phyloP scores from a whole-genome alignment of 305 asterid genomes.

The Rubia tinctorum region DNA sequence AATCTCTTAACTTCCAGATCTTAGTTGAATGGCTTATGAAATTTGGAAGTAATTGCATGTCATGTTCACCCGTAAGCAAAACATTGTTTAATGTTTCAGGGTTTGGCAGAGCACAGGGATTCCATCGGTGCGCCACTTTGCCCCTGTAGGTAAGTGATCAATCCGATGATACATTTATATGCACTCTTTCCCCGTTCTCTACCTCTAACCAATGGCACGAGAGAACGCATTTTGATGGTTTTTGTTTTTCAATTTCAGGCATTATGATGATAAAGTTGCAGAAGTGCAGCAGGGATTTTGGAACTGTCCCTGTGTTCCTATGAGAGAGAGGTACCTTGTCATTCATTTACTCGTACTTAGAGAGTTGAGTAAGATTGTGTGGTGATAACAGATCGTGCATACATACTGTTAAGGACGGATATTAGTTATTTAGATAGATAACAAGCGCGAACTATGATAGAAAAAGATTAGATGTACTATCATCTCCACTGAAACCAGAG shows the following conservation, averaged over 20 bases:
- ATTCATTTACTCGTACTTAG: constrained; percentile 1
- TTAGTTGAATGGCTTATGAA: neutral
- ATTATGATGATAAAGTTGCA: constrained; percentile 76
- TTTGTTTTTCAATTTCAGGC: constrained; percentile 29
- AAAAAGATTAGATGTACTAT: neutral
- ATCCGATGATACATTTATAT: neutral
- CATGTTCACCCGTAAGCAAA: neutral
- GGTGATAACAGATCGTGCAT: neutral
- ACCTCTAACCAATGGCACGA: neutral
- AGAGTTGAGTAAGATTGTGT: neutral
- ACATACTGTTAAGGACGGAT: neutral
- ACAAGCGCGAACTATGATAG: neutral
- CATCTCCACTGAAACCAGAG: neutral
- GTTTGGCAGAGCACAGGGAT: constrained; percentile 96
- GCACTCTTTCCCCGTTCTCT: neutral
- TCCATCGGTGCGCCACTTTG: constrained; percentile 95
- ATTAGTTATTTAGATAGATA: too few relatives aligned
- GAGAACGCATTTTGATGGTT: neutral
- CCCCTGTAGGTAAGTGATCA: constrained; percentile 67
- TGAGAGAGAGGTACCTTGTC: constrained; percentile 43
- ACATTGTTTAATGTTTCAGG: constrained; percentile 40
- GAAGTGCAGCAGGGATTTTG: constrained; percentile 94
- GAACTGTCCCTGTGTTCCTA: constrained; percentile 98
- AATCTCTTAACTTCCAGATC: neutral
- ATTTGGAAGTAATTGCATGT: neutral